These are phyloP conservation scores for Cutaneotrichosporon sp. DNA, from an alignment of 1,284 basidiomycete species.

Conservation along the genomic window DNA sequence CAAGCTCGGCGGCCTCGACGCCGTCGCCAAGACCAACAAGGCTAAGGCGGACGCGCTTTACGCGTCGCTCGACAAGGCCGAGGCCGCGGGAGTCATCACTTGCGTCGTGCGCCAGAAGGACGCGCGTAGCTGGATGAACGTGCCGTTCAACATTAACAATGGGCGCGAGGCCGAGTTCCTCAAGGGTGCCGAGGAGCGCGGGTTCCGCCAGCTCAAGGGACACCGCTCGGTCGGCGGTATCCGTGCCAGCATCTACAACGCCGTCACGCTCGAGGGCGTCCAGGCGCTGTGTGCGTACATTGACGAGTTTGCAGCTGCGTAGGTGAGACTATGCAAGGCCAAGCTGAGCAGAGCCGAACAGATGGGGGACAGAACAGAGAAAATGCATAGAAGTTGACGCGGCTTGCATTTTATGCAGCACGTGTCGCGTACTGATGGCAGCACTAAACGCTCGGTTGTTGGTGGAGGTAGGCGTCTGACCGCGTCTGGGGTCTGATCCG, in stretches of 20 bases:
- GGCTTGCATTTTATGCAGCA: no score
- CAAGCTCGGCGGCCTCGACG: slow-evolving; percentile 67
- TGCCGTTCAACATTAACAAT: slow-evolving; percentile 74
- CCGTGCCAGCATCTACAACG: slow-evolving; percentile 92
- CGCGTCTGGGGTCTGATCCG: no score
- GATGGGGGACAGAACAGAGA: no score
- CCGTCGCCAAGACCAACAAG: slow-evolving; percentile 67
- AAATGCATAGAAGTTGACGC: no score
- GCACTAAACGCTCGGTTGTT: no score
- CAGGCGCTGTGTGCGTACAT: slow-evolving; percentile 57
- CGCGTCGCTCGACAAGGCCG: slow-evolving; percentile 66
- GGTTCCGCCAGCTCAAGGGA: slow-evolving; percentile 83
- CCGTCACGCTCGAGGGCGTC: slow-evolving; percentile 76
- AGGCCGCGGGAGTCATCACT: slow-evolving; percentile 65
- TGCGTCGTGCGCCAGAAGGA: slow-evolving; percentile 66
- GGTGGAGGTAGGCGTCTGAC: no score
- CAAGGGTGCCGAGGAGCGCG: slow-evolving; percentile 69
- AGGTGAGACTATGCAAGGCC: not conserved
- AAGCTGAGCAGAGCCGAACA: not conserved
- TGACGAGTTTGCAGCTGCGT: slow-evolving; percentile 23
- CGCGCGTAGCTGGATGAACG: slow-evolving; percentile 88
- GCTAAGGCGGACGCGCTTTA: slow-evolving; percentile 76
- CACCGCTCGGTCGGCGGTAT: slow-evolving; percentile 70
- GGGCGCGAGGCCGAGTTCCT: slow-evolving; percentile 72
- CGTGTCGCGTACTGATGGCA: no score